Evolutionary conservation across 140 eudicot species (phyloP).

Genomic region (Senecio squalidus): DNA sequence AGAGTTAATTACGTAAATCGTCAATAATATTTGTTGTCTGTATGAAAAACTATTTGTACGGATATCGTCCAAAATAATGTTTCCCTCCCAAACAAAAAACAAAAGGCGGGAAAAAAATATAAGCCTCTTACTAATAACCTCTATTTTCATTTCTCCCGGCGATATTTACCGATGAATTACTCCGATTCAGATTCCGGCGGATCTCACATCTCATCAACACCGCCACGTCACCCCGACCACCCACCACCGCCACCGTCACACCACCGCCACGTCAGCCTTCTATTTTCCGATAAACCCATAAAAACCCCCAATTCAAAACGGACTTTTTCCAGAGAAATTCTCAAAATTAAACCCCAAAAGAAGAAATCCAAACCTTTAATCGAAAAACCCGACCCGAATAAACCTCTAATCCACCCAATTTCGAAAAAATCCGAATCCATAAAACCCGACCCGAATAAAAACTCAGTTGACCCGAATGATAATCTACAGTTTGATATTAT

Average conservation of each 20-base stretch:
- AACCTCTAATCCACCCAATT: neutral
- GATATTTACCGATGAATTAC: conserved; percentile 31
- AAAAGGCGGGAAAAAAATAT: conserved; percentile 37
- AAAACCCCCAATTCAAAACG: conserved; percentile 21
- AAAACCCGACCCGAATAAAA: neutral
- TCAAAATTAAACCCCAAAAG: conserved; percentile 38
- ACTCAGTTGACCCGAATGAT: neutral
- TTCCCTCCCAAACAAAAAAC: conserved; percentile 11
- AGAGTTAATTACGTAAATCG: too few relatives aligned
- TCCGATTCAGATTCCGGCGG: conserved; percentile 83
- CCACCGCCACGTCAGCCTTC: conserved; percentile 12
- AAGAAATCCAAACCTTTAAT: conserved; percentile 12
- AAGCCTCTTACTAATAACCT: neutral
- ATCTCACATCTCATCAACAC: conserved; percentile 85
- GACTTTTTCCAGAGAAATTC: conserved; percentile 3
- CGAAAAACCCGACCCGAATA: conserved; percentile 15
- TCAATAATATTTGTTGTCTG: too few relatives aligned
- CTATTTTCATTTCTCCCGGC: conserved; percentile 5
- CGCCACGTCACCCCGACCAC: conserved; percentile 41
- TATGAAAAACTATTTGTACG: too few relatives aligned
- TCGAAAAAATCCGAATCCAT: neutral
- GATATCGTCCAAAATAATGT: too few relatives aligned
- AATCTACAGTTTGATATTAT: too few relatives aligned
- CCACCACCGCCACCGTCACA: conserved; percentile 12
- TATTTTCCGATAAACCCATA: conserved; percentile 1